Percentiles rank a stretch among this genome's conserved stretches.
These are phyloP conservation scores for Dendrobium nobile DNA, from an alignment of 106 monocot species.

Conservation along the genomic window DNA sequence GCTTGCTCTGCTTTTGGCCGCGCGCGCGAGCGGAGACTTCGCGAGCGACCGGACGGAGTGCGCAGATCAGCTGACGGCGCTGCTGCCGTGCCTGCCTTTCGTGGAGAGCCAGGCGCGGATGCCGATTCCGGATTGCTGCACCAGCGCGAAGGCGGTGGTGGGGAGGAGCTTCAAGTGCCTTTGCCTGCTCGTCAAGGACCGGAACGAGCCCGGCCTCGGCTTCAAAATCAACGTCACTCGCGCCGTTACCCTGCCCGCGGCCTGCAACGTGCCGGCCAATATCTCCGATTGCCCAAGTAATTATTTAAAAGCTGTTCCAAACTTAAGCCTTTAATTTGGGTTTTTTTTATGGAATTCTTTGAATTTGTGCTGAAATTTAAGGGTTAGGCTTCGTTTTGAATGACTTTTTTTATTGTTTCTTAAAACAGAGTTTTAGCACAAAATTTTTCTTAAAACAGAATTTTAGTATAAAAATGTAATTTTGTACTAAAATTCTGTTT, in stretches of 20 bases:
- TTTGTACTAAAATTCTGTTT: no score
- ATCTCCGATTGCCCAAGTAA: slow-evolving; percentile 46
- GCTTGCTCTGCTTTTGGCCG: not conserved
- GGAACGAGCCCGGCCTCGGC: slow-evolving; percentile 41
- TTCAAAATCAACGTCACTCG: slow-evolving; percentile 35
- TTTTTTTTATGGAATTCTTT: no score
- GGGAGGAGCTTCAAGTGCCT: slow-evolving; percentile 47
- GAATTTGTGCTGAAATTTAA: no score
- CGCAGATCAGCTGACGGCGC: slow-evolving; percentile 26
- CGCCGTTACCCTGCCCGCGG: slow-evolving; percentile 26
- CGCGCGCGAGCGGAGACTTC: slow-evolving; percentile 10
- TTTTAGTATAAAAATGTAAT: no score
- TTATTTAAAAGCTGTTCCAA: not conserved
- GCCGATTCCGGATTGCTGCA: slow-evolving; percentile 55
- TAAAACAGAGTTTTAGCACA: no score
- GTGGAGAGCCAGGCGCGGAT: slow-evolving; percentile 22
- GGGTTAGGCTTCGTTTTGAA: no score
- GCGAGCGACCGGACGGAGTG: slow-evolving; percentile 47
- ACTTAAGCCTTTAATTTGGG: no score
- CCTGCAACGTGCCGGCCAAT: slow-evolving; percentile 26
- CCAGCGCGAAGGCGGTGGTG: slow-evolving; percentile 24
- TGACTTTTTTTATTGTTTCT: no score
- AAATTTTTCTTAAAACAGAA: no score
- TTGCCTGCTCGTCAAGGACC: slow-evolving; percentile 63
- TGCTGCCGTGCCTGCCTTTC: slow-evolving; percentile 42